Conservation (phyloP, 805 yeast genomes). For the Kluyveromyces wickerhamii region DNA sequence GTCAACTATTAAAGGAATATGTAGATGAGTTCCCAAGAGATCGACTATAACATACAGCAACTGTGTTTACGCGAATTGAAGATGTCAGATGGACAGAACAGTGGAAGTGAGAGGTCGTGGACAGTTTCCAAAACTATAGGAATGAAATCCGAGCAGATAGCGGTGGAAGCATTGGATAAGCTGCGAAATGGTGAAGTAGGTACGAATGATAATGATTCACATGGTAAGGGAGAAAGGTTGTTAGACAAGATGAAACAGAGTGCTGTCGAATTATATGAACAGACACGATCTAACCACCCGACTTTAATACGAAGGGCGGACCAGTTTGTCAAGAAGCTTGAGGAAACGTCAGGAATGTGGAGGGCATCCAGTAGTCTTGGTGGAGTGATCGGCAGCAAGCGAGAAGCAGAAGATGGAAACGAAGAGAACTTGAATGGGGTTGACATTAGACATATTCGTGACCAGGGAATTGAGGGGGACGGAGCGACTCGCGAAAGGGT, state of each 20-base stretch:
- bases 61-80: no score
- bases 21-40: no score
- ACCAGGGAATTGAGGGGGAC: slow-evolving; percentile 7
- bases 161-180: slow-evolving; percentile 20
- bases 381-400: background rate
- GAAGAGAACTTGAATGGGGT: background rate
- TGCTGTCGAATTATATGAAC: slow-evolving; percentile 23
- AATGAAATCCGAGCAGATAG: slow-evolving; percentile 13
- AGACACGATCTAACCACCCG: slow-evolving; percentile 24
- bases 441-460: slow-evolving; percentile 5
- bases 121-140: no score
- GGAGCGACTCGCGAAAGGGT: slow-evolving; percentile 13
- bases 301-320: slow-evolving; percentile 8
- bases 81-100: no score
- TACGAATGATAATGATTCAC: slow-evolving; percentile 43
- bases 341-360: slow-evolving; percentile 7
- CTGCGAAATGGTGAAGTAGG: slow-evolving; percentile 41
- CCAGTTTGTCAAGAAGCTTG: slow-evolving; percentile 8
- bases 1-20: no score
- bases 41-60: no score
- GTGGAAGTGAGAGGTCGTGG: no score
- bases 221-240: slow-evolving; percentile 14
- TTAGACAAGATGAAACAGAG: slow-evolving; percentile 31
- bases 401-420: slow-evolving; percentile 4
- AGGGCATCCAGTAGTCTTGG: slow-evolving; percentile 17